Percentiles rank a stretch among this genome's conserved stretches.
Conservation (phyloP, 2,329 filamentous ascomycete species). For the Thielaviopsis musarum region DNA sequence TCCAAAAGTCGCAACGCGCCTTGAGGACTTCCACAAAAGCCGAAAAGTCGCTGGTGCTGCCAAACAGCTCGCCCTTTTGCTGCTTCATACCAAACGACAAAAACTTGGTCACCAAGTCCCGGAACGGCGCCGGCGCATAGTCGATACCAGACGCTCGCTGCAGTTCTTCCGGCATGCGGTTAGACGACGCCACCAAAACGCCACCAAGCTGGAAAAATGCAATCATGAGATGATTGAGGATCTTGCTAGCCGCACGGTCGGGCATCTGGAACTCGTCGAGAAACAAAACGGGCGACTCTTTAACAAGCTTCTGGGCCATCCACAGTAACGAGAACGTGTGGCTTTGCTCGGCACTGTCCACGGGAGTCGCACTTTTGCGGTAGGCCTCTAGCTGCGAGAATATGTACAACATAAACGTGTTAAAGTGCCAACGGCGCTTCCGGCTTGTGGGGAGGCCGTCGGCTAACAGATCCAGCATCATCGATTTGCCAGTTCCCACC, state of each 20-base stretch:
- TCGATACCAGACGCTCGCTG: constrained; percentile 57
- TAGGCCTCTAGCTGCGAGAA: constrained; percentile 55
- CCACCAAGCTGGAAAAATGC: constrained; percentile 70
- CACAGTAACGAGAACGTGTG: constrained; percentile 52
- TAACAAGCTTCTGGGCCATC: constrained; percentile 59
- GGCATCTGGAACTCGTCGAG: constrained; percentile 74
- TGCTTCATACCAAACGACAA: constrained; percentile 17
- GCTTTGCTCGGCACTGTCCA: constrained; percentile 15
- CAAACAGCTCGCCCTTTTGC: constrained; percentile 33
- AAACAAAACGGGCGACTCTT: constrained; percentile 60
- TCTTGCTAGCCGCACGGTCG: constrained; percentile 61
- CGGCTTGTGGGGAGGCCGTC: constrained; percentile 56
- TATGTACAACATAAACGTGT: constrained; percentile 70
- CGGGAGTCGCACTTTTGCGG: constrained; percentile 21
- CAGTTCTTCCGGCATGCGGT: constrained; percentile 69
- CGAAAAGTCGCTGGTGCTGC: constrained; percentile 54
- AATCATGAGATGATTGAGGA: constrained; percentile 62
- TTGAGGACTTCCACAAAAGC: constrained; percentile 60
- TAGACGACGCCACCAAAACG: constrained; percentile 64
- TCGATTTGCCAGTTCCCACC: constrained; percentile 69
- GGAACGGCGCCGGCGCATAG: constrained; percentile 40
- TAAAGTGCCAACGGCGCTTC: constrained; percentile 68
- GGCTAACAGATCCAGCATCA: constrained; percentile 71
- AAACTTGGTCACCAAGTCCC: constrained; percentile 32
- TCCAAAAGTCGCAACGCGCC: constrained; percentile 66